Evolutionary conservation across 257 asterid species (phyloP), one percentile per base, ranked within the genome.

Genomic region (Solanum stenotomum): DNA sequence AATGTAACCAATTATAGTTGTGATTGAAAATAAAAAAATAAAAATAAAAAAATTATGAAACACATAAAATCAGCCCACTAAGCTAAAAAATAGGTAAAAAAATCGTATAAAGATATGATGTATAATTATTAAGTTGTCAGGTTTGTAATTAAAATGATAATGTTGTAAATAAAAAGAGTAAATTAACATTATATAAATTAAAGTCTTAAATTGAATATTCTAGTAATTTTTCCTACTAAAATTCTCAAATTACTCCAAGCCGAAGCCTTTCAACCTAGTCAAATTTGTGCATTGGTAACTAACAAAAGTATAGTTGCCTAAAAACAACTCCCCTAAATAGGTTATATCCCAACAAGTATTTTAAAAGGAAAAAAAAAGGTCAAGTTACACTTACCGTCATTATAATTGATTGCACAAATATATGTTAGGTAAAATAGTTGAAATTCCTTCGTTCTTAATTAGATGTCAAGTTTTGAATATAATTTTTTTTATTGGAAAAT

Each of bases 201-300:
- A 31, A 31, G 34, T 31, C 34, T 31, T 31, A 31, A 31, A 31
- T 31, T 31, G 34, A 31, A 31, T 31, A 31, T 31, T 31, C 34
- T 31, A 31, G 34, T 31, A 31, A 31, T 31, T 31, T 31, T 31
- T 31, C 34, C 34, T 35, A 35, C 38, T 35, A 35, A 35, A 35
- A 35, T 35, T 34, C 27, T 34, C 14, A 34, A 34, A 33, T 34
- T 2, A 34, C 27, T 72, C 63, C 10, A 52, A 18, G n/a, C 4
- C n/a, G n/a, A 56, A 18, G 10, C 65, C n/a, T 56, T 56, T 56
- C 65, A 56, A 56, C n/a, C n/a, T 56, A 40, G 37, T 25, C 84
- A 77, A 40, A 77, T 77, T 77, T 14, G 61, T 77, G 84, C 61
- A n/a, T 40, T 40, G 23, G 34, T 40, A 40, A 77, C 84, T 40